Conservation (phyloP, 1,139 yeast genomes). For the Spathaspora sp. region DNA sequence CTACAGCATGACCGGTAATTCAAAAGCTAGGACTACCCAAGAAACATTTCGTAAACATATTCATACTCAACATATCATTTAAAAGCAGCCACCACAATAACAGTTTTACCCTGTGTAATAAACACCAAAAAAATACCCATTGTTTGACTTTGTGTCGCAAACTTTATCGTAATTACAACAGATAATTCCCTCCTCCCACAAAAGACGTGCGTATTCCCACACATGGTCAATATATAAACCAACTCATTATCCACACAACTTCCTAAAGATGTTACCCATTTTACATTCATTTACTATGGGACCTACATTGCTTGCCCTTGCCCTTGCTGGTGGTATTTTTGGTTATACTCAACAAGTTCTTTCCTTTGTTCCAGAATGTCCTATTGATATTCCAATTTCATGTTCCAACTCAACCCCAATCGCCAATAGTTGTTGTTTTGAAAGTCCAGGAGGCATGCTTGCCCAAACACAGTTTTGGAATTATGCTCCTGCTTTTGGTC, state of each 20-base stretch:
- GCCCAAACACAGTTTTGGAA: constrained; percentile 95
- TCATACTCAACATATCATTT: no score
- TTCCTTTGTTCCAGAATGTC: constrained; percentile 41
- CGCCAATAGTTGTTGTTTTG: constrained; percentile 74
- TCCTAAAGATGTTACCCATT: neutral
- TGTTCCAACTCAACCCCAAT: constrained; percentile 46
- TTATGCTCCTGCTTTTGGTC: constrained; percentile 79
- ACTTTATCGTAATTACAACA: neutral
- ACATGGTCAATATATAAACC: neutral
- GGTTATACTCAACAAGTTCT: neutral
- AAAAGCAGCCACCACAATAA: no score
- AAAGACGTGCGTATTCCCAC: neutral
- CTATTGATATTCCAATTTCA: constrained; percentile 64
- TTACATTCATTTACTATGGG: neutral
- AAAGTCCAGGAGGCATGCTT: constrained; percentile 74
- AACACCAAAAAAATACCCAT: no score
- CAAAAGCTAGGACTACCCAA: no score
- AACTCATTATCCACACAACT: neutral
- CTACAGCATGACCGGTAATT: no score
- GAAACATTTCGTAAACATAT: no score
- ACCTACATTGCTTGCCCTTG: neutral
- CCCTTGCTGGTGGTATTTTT: neutral
- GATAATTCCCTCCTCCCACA: neutral
- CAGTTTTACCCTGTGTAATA: no score
- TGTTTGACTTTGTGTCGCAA: neutral